A percentile compares a stretch with the other conserved stretches of the same genome.
These are phyloP conservation scores for Aspergillus clavatus DNA, from an alignment of 2,329 filamentous ascomycete genomes.

Conservation along the genomic window DNA sequence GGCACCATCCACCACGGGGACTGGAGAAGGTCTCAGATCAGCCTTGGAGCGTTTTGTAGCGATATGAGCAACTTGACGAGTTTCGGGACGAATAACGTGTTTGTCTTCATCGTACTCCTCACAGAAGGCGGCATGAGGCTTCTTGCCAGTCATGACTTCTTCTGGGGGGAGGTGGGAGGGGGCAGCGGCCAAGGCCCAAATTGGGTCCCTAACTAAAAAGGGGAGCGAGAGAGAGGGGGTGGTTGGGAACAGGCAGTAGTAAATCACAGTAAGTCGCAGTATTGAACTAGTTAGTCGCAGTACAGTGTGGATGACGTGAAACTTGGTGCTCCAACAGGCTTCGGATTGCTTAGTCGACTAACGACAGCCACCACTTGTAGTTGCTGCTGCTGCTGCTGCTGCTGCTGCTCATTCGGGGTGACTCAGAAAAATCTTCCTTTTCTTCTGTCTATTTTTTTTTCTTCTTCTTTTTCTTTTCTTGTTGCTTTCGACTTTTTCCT, in stretches of 20 bases:
- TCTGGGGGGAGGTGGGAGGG: too few relatives aligned
- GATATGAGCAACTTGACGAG: slow-evolving; percentile 48
- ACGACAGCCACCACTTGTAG: slow-evolving; percentile 16
- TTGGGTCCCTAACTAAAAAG: slow-evolving; percentile 23
- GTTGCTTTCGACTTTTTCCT: too few relatives aligned
- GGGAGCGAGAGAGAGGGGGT: slow-evolving; percentile 22
- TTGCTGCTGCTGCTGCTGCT: slow-evolving; percentile 13
- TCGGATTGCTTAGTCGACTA: slow-evolving; percentile 15
- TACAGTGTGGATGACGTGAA: slow-evolving; percentile 28
- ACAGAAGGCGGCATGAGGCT: slow-evolving; percentile 41
- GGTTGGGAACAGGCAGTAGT: slow-evolving; percentile 18
- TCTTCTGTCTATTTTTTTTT: slow-evolving; percentile 3
- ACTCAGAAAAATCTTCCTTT: slow-evolving; percentile 13
- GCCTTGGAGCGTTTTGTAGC: slow-evolving; percentile 46
- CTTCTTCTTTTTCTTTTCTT: slow-evolving; percentile 8
- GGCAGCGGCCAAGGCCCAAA: slow-evolving; percentile 23
- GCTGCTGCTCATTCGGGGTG: slow-evolving; percentile 17
- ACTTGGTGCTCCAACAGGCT: slow-evolving; percentile 25
- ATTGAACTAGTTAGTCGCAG: too few relatives aligned
- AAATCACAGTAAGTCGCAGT: too few relatives aligned
- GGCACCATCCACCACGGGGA: slow-evolving; percentile 44
- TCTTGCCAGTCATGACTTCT: slow-evolving; percentile 37
- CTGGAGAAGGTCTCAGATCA: slow-evolving; percentile 33
- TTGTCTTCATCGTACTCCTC: slow-evolving; percentile 48
- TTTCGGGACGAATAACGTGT: slow-evolving; percentile 42